Evolutionary conservation across 169 alveolate genomes (phyloP).

Genomic region (Plasmodium malariae): DNA sequence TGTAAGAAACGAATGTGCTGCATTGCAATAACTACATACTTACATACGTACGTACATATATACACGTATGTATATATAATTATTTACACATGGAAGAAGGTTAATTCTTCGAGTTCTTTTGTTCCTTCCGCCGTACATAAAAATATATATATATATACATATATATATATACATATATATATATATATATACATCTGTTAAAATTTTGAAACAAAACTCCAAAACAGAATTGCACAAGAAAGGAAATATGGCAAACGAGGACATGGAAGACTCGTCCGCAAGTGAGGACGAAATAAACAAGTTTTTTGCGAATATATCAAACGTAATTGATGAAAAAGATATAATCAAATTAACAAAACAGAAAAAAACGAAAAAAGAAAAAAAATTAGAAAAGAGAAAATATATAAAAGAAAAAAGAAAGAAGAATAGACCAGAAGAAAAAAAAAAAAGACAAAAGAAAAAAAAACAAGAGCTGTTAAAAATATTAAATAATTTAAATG

Average conservation of each 20-base stretch:
- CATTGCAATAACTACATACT: too few relatives aligned
- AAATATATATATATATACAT: background rate
- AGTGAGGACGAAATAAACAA: background rate
- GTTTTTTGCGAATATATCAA: slow-evolving; percentile 18
- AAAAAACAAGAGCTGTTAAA: slow-evolving; percentile 39
- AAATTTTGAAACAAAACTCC: background rate
- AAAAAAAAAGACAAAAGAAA: slow-evolving; percentile 54
- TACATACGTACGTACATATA: background rate
- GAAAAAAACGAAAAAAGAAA: slow-evolving; percentile 62
- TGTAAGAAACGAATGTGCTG: too few relatives aligned
- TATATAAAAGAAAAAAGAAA: slow-evolving; percentile 52
- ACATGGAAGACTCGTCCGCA: background rate
- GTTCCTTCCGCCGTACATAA: background rate
- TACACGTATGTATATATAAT: too few relatives aligned
- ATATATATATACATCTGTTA: background rate
- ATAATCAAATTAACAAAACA: slow-evolving; percentile 9
- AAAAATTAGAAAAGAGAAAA: slow-evolving; percentile 50
- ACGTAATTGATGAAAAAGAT: slow-evolving; percentile 48
- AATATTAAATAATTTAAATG: slow-evolving; percentile 55
- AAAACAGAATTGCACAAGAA: background rate
- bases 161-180: background rate
- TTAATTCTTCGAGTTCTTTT: too few relatives aligned
- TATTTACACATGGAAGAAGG: too few relatives aligned
- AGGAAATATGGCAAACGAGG: background rate
- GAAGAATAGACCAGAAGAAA: slow-evolving; percentile 73